Evolutionary conservation across 2,329 filamentous ascomycete species (phyloP), one percentile per base, ranked within the genome.

Genomic region (Claviceps fusiformis): DNA sequence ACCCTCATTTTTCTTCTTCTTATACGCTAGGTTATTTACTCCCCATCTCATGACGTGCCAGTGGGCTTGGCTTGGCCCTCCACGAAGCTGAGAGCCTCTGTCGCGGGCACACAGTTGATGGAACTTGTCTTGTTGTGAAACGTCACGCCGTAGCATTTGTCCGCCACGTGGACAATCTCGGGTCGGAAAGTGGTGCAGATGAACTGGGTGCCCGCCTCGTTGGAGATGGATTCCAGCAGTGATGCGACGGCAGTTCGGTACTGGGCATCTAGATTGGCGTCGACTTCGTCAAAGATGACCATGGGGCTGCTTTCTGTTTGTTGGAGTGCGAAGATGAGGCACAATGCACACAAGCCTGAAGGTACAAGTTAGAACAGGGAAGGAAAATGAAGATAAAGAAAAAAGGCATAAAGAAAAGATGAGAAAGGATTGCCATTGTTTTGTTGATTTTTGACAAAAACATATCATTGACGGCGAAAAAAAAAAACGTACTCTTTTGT

Each of bases 171-270:
- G 59, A 98, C 80, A 78, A 98, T 96, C 73, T 98, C 93, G 1
- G 93, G 93, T 56, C 93, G 80, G 81, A 98, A 98, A 2, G 93
- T 98, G 4, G 93, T 98, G 78, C 93, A 97, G 70, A 98, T 98
- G 68, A 98, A 98, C 69, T 98, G 79, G 52, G 79, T 83, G 58
- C 79, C 77, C 15, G 78, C 79, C 61, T 83, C 81, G 57, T 78
- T 74, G 15, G 85, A 89, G 59, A 89, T 90, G 54, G 83, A 85
- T 65, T 92, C 78, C 27, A 98, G 78, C 74, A 97, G 88, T 55
- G 88, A 81, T 3, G 93, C 93, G 11, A 98, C 93, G 1, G 93
- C 92, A 1, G 93, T 96, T 58, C 93, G 87, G 74, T 98, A 98
- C 71, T 98, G 93, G 1, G 93, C 91, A 68, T 98, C 93, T 29